Base-by-base conservation (phyloP, 306 rosid genomes). In the Morella rubra region DNA sequence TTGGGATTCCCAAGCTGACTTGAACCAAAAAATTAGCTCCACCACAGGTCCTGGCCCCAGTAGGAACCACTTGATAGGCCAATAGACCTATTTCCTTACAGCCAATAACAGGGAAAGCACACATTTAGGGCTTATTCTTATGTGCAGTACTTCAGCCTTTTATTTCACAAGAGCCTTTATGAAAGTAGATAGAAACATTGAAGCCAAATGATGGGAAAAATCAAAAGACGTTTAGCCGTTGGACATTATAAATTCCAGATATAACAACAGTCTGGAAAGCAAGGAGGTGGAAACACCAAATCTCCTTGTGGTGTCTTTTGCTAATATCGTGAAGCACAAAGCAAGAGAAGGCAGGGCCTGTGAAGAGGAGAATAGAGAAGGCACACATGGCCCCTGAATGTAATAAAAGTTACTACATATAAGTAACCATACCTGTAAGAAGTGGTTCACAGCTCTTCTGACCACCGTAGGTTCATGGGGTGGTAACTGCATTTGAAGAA, bases 391-490 rank as follows among this genome's bases (percentile, higher is more conserved):
- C 66, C 66, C 40, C 66, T 60, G 24, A 32, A 24, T 27, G 32
- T 27, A 58, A 80, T 66, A 70, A 60, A 77, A 74, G 61, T 80
- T 41, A 5, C 60, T 44, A 41, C 55, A 15, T 65, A 73, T 9
- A 75, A 72, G 72, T 75, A 72, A 64, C 50, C 13, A n/a, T 12
- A 95, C 99, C 93, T 92, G 99, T 79, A 95, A 86, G 87, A 95
- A 95, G 88, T 95, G 99, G 86, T 95, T 95, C 60, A 92, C 93
- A 44, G 99, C 99, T 80, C 76, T 90, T 82, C 74, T 78, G 61
- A 95, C 97, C 15, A 95, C 99, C 52, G 81, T 50, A 55, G 99
- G 91, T 76, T 95, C 97, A 86, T 92, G 97, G 71, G 97, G 97
- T 24, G 90, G 85, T 65, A 95, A 80, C 98, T 94, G 86, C 87